These are phyloP conservation scores for Elsinoe fawcettii DNA, from an alignment of 2,329 filamentous ascomycete genomes.

Conservation along the genomic window DNA sequence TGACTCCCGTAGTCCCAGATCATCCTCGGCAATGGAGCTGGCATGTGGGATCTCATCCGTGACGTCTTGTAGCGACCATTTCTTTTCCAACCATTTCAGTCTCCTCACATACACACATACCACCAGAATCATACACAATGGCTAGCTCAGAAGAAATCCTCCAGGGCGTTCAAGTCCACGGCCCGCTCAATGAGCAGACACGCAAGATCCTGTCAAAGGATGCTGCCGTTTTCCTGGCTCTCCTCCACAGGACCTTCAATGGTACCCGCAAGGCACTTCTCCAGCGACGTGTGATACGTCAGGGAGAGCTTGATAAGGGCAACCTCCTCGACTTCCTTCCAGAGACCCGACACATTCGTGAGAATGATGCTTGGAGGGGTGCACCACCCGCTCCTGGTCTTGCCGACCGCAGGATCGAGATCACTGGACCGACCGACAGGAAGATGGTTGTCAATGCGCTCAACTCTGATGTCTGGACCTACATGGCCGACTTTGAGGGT, in stretches of 20 bases:
- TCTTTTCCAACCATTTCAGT: background rate
- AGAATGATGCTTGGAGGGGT: slow-evolving; percentile 88
- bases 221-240: slow-evolving; percentile 82
- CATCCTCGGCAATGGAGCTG: slow-evolving; percentile 14
- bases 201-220: slow-evolving; percentile 88
- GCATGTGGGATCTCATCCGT: slow-evolving; percentile 8
- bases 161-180: slow-evolving; percentile 80
- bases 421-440: slow-evolving; percentile 91
- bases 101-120: background rate
- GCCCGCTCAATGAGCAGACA: slow-evolving; percentile 66
- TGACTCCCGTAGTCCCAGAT: slow-evolving; percentile 11
- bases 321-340: slow-evolving; percentile 86
- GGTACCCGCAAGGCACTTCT: slow-evolving; percentile 77
- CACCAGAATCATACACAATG: slow-evolving; percentile 17
- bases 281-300: slow-evolving; percentile 75
- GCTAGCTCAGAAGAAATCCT: slow-evolving; percentile 58
- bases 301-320: slow-evolving; percentile 89
- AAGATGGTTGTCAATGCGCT: slow-evolving; percentile 99
- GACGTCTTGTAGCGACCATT: slow-evolving; percentile 7
- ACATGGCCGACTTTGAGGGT: slow-evolving; percentile 99
- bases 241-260: slow-evolving; percentile 94
- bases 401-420: slow-evolving; percentile 89
- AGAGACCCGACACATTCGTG: slow-evolving; percentile 90
- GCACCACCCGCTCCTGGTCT: slow-evolving; percentile 85
- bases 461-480: slow-evolving; percentile 95